Base-by-base conservation (phyloP, 192 early-diverging fungal species). In the Podila verticillata region DNA sequence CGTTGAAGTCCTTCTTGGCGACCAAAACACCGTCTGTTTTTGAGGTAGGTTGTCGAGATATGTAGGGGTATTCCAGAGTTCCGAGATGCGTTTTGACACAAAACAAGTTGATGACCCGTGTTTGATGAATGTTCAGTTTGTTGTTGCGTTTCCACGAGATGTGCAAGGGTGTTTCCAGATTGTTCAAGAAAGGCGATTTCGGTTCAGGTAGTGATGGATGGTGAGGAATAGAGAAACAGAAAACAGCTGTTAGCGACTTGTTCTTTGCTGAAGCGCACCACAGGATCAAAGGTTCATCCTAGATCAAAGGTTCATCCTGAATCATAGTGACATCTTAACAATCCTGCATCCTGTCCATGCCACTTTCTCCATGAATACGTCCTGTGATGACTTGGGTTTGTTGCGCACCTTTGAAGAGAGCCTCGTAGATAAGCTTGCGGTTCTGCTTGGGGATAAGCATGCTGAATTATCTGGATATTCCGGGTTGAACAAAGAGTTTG, bases 1-100 rank as follows among this genome's bases (percentile, higher is more conserved):
- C 90, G 87, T 99, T 96, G 92, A 90, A 98, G 92, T 99, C 97
- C 92, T 99, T 99, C 90, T 97, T 93, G 86, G 96, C 98, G 68
- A 99, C 98, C 81, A 99, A 88, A 82, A 97, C 97, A 75, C 98
- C 98, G 86, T 99, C 98, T 90, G 65, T 32, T 47, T 62, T 69
- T 51, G 32, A 15, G 28, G 36, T 39, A 39, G 12, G 12, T 44
- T 3, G 39, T 44, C 3, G 39, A 44, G 39, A 44, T 15, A 17
- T 44, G 39, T 44, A n/a, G n/a, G n/a, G 32, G 39, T 44, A 44
- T 44, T 44, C 39, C 39, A 44, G 39, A 44, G 39, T 44, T 44
- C 7, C 39, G 39, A 44, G 39, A 44, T 15, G 39, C 2, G 39
- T 44, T 10, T 15, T n/a, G n/a, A n/a, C n/a, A n/a, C 39, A 44